These are phyloP conservation scores for Plasmodium gallinaceum DNA, from an alignment of 169 alveolate species.

Conservation along the genomic window DNA sequence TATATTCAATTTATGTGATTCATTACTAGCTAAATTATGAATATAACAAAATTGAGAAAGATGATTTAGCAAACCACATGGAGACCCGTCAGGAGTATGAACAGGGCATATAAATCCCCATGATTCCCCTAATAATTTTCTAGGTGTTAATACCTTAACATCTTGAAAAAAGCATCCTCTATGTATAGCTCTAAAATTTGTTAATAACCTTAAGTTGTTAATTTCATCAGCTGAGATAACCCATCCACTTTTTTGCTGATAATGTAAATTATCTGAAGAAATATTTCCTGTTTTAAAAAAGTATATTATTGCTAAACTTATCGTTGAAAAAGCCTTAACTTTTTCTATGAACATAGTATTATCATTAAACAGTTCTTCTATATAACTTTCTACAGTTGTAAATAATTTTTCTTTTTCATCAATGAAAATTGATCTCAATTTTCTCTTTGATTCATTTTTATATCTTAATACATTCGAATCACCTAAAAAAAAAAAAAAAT, in stretches of 20 bases:
- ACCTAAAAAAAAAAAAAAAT: constrained; percentile 4
- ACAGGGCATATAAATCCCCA: constrained; percentile 99
- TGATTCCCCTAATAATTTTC: constrained; percentile 98
- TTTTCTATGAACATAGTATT: constrained; percentile 15
- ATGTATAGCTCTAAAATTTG: constrained; percentile 99
- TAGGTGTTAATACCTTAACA: constrained; percentile 77
- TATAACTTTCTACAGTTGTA: constrained; percentile 16
- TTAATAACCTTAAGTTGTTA: constrained; percentile 96
- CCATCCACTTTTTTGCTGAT: constrained; percentile 97
- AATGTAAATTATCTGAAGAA: constrained; percentile 48
- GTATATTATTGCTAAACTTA: constrained; percentile 19
- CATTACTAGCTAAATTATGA: constrained; percentile 47
- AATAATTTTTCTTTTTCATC: constrained; percentile 68
- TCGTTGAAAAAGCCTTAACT: not conserved
- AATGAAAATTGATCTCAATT: constrained; percentile 24
- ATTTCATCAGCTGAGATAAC: constrained; percentile 98
- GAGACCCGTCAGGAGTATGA: constrained; percentile 99
- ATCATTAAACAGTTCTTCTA: constrained; percentile 45
- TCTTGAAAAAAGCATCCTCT: constrained; percentile 97
- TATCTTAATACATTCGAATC: not conserved
- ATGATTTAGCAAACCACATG: constrained; percentile 99
- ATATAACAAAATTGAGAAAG: constrained; percentile 91
- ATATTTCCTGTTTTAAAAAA: constrained; percentile 73
- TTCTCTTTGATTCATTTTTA: constrained; percentile 28
- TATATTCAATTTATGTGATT: constrained; percentile 64